Percentiles rank a stretch among this genome's conserved stretches.
These are phyloP conservation scores for Tulasnella sp. DNA, from an alignment of 768 basidiomycete genomes.

Conservation along the genomic window DNA sequence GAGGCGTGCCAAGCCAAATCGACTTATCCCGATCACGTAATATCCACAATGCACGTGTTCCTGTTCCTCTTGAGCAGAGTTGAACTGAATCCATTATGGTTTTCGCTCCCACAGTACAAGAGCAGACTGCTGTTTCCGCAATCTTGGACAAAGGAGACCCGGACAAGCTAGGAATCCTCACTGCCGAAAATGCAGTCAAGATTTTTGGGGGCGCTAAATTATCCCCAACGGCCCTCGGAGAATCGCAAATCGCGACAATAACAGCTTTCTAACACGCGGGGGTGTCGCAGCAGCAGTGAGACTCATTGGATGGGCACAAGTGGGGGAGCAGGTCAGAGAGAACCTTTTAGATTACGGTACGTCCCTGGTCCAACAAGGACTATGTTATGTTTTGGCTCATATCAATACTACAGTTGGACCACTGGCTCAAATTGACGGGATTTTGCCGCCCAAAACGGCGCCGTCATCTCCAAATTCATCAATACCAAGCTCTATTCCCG, in stretches of 20 bases:
- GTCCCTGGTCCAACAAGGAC: conserved; percentile 23
- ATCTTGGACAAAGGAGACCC: conserved; percentile 67
- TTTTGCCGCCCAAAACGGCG: conserved; percentile 37
- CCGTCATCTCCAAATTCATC: conserved; percentile 33
- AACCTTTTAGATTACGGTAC: conserved; percentile 62
- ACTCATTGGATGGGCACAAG: conserved; percentile 87
- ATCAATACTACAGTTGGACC: conserved; percentile 56
- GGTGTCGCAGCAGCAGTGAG: conserved; percentile 82
- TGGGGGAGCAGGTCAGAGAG: conserved; percentile 56
- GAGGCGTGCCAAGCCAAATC: too few relatives aligned
- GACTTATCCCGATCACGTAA: too few relatives aligned
- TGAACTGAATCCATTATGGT: too few relatives aligned
- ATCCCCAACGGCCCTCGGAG: conserved; percentile 64
- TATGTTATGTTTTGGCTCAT: conserved; percentile 4
- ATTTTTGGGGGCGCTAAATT: conserved; percentile 79
- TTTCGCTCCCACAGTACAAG: conserved; percentile 5
- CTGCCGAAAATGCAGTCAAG: conserved; percentile 83
- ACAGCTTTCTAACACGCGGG: conserved; percentile 81
- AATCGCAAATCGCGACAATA: conserved; percentile 91
- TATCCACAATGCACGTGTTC: too few relatives aligned
- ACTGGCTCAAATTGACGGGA: conserved; percentile 63
- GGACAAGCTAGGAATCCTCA: conserved; percentile 71
- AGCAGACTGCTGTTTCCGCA: conserved; percentile 7
- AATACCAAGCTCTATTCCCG: conserved; percentile 36
- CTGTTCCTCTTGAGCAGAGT: too few relatives aligned